Base-by-base conservation (phyloP, 1,139 yeast genomes). In the Blastobotrys illinoisensis region DNA sequence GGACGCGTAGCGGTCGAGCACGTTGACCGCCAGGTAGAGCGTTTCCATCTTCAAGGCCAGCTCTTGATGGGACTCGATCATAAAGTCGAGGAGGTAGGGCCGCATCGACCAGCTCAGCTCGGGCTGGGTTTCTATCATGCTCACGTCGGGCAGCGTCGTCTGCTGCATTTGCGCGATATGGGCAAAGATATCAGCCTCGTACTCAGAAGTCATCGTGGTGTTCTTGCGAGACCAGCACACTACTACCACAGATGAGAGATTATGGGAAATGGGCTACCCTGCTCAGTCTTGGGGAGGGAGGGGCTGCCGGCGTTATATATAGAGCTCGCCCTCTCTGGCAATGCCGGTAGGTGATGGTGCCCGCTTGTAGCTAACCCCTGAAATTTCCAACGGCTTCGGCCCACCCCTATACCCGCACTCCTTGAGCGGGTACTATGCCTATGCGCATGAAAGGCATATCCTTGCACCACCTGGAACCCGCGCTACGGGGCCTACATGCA, bases 71-170 rank as follows among this genome's bases (percentile, higher is more conserved):
- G 90, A 78, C 69, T 90, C 96, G 52, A 89, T 75, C 51, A 90
- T 72, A 66, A 88, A 90, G 68, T 90, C 97, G 52, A 93, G 77
- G 52, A 91, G 76, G 64, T 82, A 86, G 0, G 97, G 96, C 62
- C 98, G 80, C 96, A 91, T 89, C 66, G 79, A 83, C 96, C 97
- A 89, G 64, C 85, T 85, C 55, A 91, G 80, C 71, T 93, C 97
- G 0, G 97, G 97, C 71, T 93, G 99, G 54, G 85, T 74, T 63
- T 86, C 95, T 58, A 91, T 88, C 90, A 89, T 85, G 48, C 83
- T 56, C 2, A 72, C 63, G 55, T 72, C 73, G 32, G 70, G 67
- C 20, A 61, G 58, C 14, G 72, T 68, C 19, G 54, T 51, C 45
- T 56, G 32, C 28, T 52, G 51, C 51, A 52, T 44, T 14, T 23